Evolutionary conservation across 805 yeast genomes (phyloP), one percentile per base, ranked within the genome.

Genomic region (Candida cerambycidarum): DNA sequence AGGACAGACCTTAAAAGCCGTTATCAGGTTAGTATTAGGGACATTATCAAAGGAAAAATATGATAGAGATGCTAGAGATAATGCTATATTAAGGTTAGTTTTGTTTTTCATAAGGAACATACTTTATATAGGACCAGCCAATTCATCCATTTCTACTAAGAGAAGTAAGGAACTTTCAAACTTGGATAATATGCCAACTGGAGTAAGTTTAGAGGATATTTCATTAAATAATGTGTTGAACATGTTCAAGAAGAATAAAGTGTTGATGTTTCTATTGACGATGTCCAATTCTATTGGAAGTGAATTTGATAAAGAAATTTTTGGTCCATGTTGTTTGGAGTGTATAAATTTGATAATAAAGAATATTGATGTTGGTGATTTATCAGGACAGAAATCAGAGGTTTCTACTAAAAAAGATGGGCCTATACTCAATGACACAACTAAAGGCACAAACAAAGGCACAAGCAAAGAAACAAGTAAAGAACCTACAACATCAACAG

Each of bases 101-200:
- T 63, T 90, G 12, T 79, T 78, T 39, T 79, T 93, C 55, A 73
- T 89, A 48, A 74, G 96, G 48, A 93, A 93, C 58, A 53, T 93
- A n/a, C 64, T 86, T 7, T 75, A 80, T 31, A 88, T 92, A 25
- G 89, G 84, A 50, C 92, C 90, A 0, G 80, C 85, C 1, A 79
- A 75, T 27, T 52, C 75, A 4, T 73, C 82, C 1, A 61, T 80
- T 7, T 64, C 79, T 2, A 62, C 68, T 1, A 72, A 72, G 37
- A 71, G 71, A 31, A 62, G 65, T 45, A 68, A 51, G 45, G 58
- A 51, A 56, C 60, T 59, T 15, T 50, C 53, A 7, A 55, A 51
- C 39, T 45, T 55, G 3, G 62, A 66, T 39, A 73, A 69, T 44
- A 56, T 84, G 53, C 90, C 93, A 0, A 62, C 67, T 5, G 82